Base-by-base conservation (phyloP, 2,329 filamentous ascomycete species). In the Didymella sp. region DNA sequence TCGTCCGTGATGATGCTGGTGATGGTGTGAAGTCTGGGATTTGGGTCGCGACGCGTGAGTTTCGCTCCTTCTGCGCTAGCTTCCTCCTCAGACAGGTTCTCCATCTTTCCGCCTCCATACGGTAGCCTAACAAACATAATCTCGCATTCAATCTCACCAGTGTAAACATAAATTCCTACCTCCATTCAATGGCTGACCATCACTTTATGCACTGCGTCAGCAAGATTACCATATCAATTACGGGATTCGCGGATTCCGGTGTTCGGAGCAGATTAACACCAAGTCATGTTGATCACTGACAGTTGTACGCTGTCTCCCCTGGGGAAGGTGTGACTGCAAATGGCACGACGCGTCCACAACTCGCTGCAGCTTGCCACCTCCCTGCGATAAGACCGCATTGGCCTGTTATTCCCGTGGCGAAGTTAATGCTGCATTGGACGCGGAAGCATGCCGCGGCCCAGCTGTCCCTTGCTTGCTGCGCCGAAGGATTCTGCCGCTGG, bases 401-500 rank as follows among this genome's bases (percentile, higher is more conserved):
- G 15, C 25, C 13, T 19, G 17, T 48, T 57, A 57, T 57, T 46
- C 24, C 54, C 54, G 54, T 43, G 28, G 28, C 35, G 25, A 37
- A 37, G 5, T 22, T 24, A 42, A 30, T 37, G 48, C 24, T 17
- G 11, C 37, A 41, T 30, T 44, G 37, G 24, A 38, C 22, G 48
- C 54, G 48, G 43, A 57, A 52, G 54, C 35, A 37, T 43, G 44
- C 54, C 54, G 54, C 48, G 19, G 35, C 35, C 35, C 35, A 38
- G 38, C 48, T 30, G 37, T 38, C 54, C 47, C 35, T 46, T 42
- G 33, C n/a, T 22, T 17, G 42, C 35, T 47, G 28, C 25, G 42
- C 19, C 37, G 44, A 57, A 48, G 54, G 54, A 57, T 57, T 45
- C 43, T 48, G 48, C 42, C 30, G 42, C 35, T 50, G 45, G 45